Conservation (phyloP, 352 stramenopile species). For the Phytophthora europaea region DNA sequence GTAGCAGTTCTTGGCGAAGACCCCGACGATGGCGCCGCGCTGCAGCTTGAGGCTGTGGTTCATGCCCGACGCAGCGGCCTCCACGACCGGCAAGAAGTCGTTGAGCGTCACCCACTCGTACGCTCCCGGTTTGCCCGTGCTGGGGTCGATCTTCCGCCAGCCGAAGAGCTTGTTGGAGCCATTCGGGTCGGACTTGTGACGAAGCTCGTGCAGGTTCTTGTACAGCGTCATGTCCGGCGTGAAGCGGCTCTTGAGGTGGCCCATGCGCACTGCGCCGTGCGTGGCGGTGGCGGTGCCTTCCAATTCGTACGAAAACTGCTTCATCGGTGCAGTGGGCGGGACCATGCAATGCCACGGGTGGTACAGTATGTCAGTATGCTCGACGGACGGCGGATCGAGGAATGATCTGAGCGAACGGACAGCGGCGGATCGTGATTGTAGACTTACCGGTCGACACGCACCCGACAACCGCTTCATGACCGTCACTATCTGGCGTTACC, state of each 20-base stretch:
- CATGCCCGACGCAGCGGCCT: constrained; percentile 48
- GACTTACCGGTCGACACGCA: no score
- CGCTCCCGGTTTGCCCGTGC: constrained; percentile 39
- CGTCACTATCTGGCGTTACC: background rate
- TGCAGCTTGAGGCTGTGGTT: constrained; percentile 36
- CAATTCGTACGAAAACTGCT: constrained; percentile 40
- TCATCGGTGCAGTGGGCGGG: constrained; percentile 7
- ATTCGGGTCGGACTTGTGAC: constrained; percentile 45
- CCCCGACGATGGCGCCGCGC: constrained; percentile 60
- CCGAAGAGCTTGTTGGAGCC: constrained; percentile 64
- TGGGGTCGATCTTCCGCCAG: constrained; percentile 47
- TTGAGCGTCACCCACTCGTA: constrained; percentile 70
- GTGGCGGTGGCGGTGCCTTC: constrained; percentile 36
- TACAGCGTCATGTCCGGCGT: constrained; percentile 57
- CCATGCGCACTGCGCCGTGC: constrained; percentile 41
- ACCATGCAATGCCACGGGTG: background rate
- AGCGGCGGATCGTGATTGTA: constrained; percentile 6
- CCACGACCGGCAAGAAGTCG: constrained; percentile 58
- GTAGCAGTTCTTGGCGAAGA: constrained; percentile 81
- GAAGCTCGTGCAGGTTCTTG: constrained; percentile 49
- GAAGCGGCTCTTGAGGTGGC: constrained; percentile 28
- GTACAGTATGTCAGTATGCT: no score
- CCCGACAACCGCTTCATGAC: background rate
- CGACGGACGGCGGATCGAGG: constrained; percentile 2
- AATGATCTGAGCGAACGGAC: constrained; percentile 9